Conservation (phyloP, 129 eudicot species). For the Saposhnikovia divaricata region DNA sequence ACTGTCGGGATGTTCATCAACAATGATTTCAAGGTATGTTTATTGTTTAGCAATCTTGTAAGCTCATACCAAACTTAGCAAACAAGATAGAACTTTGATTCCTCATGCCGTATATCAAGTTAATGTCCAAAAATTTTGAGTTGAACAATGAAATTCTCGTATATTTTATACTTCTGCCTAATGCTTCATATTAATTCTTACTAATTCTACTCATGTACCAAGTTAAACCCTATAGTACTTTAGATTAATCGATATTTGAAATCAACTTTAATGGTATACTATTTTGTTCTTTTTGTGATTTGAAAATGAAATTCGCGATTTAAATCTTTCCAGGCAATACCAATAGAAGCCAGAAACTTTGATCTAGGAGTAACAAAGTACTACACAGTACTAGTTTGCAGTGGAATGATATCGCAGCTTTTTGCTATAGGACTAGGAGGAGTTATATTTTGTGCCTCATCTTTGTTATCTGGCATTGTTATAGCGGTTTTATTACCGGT, state of each 20-base stretch:
- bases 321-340: slow-evolving; percentile 21
- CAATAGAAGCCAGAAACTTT: slow-evolving; percentile 26
- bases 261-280: too few species aligned
- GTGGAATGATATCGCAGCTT: slow-evolving; percentile 34
- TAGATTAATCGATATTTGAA: too few species aligned
- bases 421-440: slow-evolving; percentile 44
- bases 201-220: too few species aligned
- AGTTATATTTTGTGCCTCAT: slow-evolving; percentile 37
- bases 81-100: neutral
- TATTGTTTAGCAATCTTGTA: neutral
- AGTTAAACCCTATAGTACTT: too few species aligned
- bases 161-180: too few species aligned
- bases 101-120: neutral
- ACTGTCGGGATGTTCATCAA: slow-evolving; percentile 32
- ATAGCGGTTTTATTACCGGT: slow-evolving; percentile 29
- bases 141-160: too few species aligned
- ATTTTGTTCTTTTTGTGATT: too few species aligned
- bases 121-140: too few species aligned
- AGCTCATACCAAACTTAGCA: neutral
- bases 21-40: slow-evolving; percentile 34
- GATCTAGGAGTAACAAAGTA: slow-evolving; percentile 29
- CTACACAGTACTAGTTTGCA: slow-evolving; percentile 23
- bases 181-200: too few species aligned
- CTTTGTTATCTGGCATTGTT: slow-evolving; percentile 40
- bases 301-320: too few species aligned